Conservation (phyloP, 1,284 basidiomycete species). For the Coriolopsis trogii region DNA sequence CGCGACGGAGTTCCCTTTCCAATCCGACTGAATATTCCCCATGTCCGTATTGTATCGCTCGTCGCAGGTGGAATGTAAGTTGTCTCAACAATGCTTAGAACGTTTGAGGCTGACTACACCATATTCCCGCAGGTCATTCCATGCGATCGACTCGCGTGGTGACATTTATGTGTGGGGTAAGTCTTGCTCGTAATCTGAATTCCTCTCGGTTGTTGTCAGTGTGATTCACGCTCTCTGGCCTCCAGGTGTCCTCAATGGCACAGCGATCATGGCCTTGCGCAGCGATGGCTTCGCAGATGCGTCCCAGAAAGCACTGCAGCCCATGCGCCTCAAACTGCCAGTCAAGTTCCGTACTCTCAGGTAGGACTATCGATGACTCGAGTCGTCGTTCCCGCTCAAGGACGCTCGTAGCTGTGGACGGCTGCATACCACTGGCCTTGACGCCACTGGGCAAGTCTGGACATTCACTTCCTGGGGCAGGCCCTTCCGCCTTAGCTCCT, state of each 20-base stretch:
- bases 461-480: slow-evolving; percentile 74
- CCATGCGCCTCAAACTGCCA: slow-evolving; percentile 61
- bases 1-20: slow-evolving; percentile 62
- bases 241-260: slow-evolving; percentile 66
- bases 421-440: slow-evolving; percentile 69
- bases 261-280: slow-evolving; percentile 39
- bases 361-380: slow-evolving; percentile 36
- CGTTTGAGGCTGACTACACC: slow-evolving; percentile 1
- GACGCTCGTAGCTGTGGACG: slow-evolving; percentile 64
- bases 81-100: no score
- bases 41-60: slow-evolving; percentile 69
- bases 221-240: slow-evolving; percentile 1
- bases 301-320: slow-evolving; percentile 50
- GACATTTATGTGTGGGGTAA: slow-evolving; percentile 83
- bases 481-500: slow-evolving; percentile 63
- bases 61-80: slow-evolving; percentile 81
- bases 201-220: no score
- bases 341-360: slow-evolving; percentile 61
- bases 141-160: slow-evolving; percentile 77
- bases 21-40: slow-evolving; percentile 56
- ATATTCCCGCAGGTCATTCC: slow-evolving; percentile 64
- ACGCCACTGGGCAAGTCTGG: slow-evolving; percentile 63
- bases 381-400: slow-evolving; percentile 2
- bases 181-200: slow-evolving; percentile 9
- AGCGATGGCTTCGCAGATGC: slow-evolving; percentile 61